Evolutionary conservation across 1,139 yeast genomes (phyloP), one percentile per base, ranked within the genome.

Genomic region (Pichia cactophila): DNA sequence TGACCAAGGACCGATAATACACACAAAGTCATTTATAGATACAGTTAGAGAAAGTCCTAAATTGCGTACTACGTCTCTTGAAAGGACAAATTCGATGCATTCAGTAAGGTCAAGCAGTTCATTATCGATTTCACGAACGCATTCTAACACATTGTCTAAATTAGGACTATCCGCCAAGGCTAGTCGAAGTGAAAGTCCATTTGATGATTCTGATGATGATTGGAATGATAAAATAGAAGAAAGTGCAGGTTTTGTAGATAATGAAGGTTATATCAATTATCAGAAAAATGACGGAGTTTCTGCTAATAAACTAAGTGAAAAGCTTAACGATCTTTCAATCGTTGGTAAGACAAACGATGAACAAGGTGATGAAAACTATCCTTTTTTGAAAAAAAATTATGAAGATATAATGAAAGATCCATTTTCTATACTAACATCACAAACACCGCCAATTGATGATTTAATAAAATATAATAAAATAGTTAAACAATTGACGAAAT

Each of bases 381-480:
- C 66, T 6, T 59, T 58, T 49, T 52, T 65, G 26, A 58, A 56
- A 40, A 40, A 53, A 20, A 55, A 63, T 43, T 64, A 61, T 50
- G 56, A 60, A 45, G 58, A 59, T 14, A 50, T 67, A 9, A 53
- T 64, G 51, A 60, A 59, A 33, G 68, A 66, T 50, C 74, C 74
- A 7, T 63, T 68, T 48, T 66, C 68, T 2, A 61, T 73, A 55
- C 55, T 75, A 42, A 74, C 72, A 50, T 62, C 71, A n/a, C 65
- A 74, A 43, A 65, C 66, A 50, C 46, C 51, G 4, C 62, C 71
- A 20, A 61, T 70, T 39, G 52, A 51, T 37, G 61, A 60, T 39
- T 41, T 80, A 47, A 72, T 82, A 23, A 76, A 88, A 52, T 83
- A 82, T 59, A 70, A 77, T 44, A 83, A 81, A 62, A 88, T 89